These are phyloP conservation scores for Fusarium virguliforme DNA, from an alignment of 2,329 filamentous ascomycete genomes.

Conservation along the genomic window DNA sequence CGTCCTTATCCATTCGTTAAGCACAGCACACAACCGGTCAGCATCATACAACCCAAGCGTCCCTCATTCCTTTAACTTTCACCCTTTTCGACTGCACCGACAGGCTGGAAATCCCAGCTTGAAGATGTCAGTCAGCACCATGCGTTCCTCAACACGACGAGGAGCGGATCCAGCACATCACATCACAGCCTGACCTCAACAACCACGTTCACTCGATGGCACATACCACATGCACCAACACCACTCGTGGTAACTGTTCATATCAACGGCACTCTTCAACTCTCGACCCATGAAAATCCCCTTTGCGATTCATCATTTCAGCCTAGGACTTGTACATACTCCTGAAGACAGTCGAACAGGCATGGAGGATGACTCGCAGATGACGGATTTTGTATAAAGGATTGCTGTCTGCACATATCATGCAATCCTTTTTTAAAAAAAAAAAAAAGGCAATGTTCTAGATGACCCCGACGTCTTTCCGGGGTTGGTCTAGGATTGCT, in stretches of 20 bases:
- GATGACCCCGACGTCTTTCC: neutral
- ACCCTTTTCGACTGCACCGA: neutral
- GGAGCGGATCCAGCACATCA: neutral
- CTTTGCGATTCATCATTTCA: no score
- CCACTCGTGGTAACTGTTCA: no score
- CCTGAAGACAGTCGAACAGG: no score
- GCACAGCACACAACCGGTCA: neutral
- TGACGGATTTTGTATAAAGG: neutral
- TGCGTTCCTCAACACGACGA: neutral
- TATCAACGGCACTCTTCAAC: no score
- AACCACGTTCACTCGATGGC: no score
- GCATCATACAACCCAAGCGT: neutral
- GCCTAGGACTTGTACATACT: no score
- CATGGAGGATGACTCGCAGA: no score
- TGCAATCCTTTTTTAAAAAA: neutral
- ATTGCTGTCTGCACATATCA: slow-evolving; percentile 4
- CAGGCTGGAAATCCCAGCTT: neutral
- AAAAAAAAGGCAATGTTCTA: neutral
- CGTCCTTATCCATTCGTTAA: neutral
- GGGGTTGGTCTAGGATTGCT: neutral
- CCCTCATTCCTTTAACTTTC: neutral
- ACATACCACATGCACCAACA: no score
- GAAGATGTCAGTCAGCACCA: neutral
- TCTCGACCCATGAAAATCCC: no score
- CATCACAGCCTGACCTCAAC: neutral